phyloP scores from a whole-genome alignment of 2,329 filamentous ascomycete genomes.

The Ceratocystiopsis minuta region DNA sequence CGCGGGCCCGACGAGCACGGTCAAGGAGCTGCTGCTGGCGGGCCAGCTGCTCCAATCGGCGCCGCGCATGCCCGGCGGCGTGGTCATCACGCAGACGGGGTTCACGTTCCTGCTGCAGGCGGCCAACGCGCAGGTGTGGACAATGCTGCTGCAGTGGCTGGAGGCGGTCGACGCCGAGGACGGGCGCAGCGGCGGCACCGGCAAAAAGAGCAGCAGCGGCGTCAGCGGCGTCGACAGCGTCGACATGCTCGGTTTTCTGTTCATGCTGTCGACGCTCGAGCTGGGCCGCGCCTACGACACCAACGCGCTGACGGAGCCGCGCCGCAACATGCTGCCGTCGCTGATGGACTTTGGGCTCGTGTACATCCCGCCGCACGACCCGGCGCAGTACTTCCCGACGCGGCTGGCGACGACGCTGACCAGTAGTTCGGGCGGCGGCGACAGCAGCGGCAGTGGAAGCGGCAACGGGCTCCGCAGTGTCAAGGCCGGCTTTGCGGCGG shows the following conservation, averaged over 20 bases:
- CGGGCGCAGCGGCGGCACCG: conserved; percentile 14
- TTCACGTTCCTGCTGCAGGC: conserved; percentile 93
- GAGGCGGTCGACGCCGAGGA: conserved; percentile 60
- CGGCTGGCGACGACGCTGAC: conserved; percentile 88
- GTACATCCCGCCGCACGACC: conserved; percentile 44
- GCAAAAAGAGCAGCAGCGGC: conserved; percentile 23
- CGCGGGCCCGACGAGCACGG: conserved; percentile 51
- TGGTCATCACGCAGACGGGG: conserved; percentile 76
- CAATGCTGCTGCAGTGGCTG: conserved; percentile 79
- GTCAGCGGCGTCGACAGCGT: conserved; percentile 59
- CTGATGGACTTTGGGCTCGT: conserved; percentile 87
- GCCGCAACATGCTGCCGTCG: conserved; percentile 76
- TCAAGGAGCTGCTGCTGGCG: conserved; percentile 65
- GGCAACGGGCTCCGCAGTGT: conserved; percentile 42
- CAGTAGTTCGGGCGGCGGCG: conserved; percentile 45
- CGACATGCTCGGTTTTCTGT: conserved; percentile 89
- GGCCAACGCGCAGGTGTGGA: conserved; percentile 94
- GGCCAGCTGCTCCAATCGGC: conserved; percentile 60
- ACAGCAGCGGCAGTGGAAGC: not conserved
- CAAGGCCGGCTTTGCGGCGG: conserved; percentile 49
- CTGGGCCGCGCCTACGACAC: conserved; percentile 85
- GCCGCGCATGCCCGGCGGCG: conserved; percentile 19
- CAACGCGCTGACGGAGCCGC: conserved; percentile 60
- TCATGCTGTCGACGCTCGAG: conserved; percentile 84
- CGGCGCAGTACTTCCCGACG: conserved; percentile 64